Evolutionary conservation across 257 asterid species (phyloP).

Genomic region (Solanum ossicruentum): DNA sequence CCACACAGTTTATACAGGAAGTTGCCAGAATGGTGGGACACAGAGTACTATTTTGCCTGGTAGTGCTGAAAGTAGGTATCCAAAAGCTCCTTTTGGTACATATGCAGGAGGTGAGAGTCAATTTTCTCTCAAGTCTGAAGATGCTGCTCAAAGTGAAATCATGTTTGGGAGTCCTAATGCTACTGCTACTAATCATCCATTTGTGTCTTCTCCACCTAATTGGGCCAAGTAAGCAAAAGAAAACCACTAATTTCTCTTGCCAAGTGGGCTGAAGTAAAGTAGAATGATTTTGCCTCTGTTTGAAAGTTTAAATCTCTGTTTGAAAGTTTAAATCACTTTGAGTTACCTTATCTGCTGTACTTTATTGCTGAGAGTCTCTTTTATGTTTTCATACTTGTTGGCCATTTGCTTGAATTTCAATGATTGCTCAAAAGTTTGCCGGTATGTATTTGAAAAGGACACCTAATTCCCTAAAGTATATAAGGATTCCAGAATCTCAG

Average conservation of each 20-base stretch:
- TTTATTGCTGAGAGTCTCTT: neutral
- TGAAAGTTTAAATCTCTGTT: neutral
- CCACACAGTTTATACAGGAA: slow-evolving; percentile 44
- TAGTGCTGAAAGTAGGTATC: slow-evolving; percentile 48
- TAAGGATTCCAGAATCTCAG: neutral
- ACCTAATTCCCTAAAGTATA: neutral
- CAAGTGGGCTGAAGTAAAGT: neutral
- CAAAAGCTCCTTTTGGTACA: slow-evolving; percentile 37
- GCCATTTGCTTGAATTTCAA: neutral
- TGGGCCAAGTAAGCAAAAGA: slow-evolving; percentile 62
- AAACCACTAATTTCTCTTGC: neutral
- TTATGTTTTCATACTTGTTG: neutral
- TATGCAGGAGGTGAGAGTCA: slow-evolving; percentile 36
- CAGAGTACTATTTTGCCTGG: slow-evolving; percentile 33
- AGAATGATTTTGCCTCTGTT: neutral
- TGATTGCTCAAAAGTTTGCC: neutral
- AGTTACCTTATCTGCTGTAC: neutral
- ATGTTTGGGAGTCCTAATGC: slow-evolving; percentile 30
- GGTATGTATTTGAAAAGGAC: neutral
- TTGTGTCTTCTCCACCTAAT: slow-evolving; percentile 46
- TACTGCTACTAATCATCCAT: slow-evolving; percentile 41
- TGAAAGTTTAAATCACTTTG: neutral
- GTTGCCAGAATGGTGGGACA: slow-evolving; percentile 51
- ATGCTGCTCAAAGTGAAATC: slow-evolving; percentile 36
- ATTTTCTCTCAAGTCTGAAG: slow-evolving; percentile 39